These are phyloP conservation scores for Sporothrix curviconia DNA, from an alignment of 2,329 filamentous ascomycete species.

Conservation along the genomic window DNA sequence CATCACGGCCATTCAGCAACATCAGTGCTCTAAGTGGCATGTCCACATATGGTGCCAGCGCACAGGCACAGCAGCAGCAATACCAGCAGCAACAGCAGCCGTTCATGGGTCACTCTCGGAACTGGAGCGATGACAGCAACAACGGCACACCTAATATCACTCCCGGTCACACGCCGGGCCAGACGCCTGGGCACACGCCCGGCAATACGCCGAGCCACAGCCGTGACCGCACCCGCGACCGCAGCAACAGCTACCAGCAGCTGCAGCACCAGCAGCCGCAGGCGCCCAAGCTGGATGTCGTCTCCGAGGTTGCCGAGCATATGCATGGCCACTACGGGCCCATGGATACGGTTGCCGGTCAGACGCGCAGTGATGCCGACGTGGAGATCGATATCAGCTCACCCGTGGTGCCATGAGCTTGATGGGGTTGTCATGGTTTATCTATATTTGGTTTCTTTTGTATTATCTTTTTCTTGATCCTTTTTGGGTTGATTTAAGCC, in stretches of 20 bases:
- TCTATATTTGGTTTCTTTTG: neutral
- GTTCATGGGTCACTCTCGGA: neutral
- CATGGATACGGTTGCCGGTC: conserved; percentile 32
- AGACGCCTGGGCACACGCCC: neutral
- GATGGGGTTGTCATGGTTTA: too few relatives aligned
- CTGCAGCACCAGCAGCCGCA: neutral
- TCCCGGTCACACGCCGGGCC: neutral
- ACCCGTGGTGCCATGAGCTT: conserved; percentile 9
- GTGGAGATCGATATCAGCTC: conserved; percentile 12
- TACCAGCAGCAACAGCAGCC: conserved; percentile 23
- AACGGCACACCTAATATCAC: neutral
- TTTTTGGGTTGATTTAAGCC: neutral
- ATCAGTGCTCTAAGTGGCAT: conserved; percentile 12
- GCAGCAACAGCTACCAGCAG: neutral
- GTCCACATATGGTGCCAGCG: neutral
- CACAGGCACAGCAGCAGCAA: conserved; percentile 17
- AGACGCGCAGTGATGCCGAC: conserved; percentile 31
- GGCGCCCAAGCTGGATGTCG: conserved; percentile 26
- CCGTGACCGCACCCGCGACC: neutral
- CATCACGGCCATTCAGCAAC: conserved; percentile 23
- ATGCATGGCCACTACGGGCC: conserved; percentile 45
- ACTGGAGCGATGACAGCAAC: conserved; percentile 24
- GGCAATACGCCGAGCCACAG: conserved; percentile 1
- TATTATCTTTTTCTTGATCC: neutral
- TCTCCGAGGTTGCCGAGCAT: conserved; percentile 35